These are phyloP conservation scores for Hondaea fermentalgiana DNA, from an alignment of 108 stramenopile genomes.

Conservation along the genomic window DNA sequence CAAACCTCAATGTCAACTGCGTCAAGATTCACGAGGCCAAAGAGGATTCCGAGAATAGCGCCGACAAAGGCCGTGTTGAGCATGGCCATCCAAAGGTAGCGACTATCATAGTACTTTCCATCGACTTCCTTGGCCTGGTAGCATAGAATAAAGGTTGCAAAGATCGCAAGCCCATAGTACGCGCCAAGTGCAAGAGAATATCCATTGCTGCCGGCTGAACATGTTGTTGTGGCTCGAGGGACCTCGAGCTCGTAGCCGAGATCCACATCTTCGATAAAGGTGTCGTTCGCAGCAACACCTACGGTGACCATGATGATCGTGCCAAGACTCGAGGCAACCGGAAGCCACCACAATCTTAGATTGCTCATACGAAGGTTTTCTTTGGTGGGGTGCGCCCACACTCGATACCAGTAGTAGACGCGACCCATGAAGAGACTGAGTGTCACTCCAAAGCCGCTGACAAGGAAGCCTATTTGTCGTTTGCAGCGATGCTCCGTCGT, in stretches of 20 bases:
- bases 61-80: neutral
- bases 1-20: neutral
- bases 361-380: neutral
- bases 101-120: neutral
- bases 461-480: neutral
- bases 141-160: neutral
- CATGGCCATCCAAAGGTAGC: neutral
- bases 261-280: neutral
- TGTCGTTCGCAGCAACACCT: neutral
- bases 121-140: neutral
- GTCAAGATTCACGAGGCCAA: neutral
- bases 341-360: neutral
- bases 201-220: neutral
- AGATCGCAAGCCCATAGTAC: neutral
- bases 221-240: neutral
- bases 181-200: neutral
- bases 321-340: neutral
- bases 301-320: neutral
- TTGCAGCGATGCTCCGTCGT: neutral
- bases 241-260: neutral
- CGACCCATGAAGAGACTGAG: neutral
- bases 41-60: neutral
- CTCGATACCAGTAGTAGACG: constrained; percentile 2
- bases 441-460: neutral
- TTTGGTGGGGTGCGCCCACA: neutral